Evolutionary conservation across 2,329 filamentous ascomycete genomes (phyloP).

Genomic region (Zasmidium angulare): DNA sequence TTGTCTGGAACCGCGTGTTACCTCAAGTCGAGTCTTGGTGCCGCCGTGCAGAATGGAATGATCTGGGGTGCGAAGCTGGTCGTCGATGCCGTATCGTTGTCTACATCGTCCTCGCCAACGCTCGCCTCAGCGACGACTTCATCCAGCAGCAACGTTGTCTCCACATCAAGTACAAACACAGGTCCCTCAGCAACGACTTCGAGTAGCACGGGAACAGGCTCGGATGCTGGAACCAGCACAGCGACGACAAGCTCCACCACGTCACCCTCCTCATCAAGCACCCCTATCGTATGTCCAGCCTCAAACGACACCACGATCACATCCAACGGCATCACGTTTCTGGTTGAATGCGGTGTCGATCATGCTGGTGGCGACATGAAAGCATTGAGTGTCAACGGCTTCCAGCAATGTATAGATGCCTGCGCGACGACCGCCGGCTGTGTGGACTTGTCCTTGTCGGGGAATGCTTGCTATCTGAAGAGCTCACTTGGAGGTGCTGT

Average conservation of each 20-base stretch:
- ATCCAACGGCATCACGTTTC: constrained; percentile 20
- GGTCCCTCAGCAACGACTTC: not conserved
- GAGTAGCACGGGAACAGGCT: too few relatives aligned
- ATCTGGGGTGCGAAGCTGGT: constrained; percentile 32
- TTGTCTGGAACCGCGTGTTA: constrained; percentile 32
- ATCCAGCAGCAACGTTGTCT: not conserved
- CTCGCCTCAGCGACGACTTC: constrained; percentile 18
- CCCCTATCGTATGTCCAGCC: constrained; percentile 20
- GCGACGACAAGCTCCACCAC: constrained; percentile 7
- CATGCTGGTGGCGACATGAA: constrained; percentile 32
- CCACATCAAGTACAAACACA: constrained; percentile 1
- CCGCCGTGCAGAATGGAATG: constrained; percentile 16
- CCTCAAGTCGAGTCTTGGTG: constrained; percentile 31
- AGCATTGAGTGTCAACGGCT: constrained; percentile 20
- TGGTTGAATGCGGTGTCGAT: constrained; percentile 33
- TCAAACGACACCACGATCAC: constrained; percentile 21
- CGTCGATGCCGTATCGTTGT: constrained; percentile 1
- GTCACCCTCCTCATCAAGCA: constrained; percentile 7
- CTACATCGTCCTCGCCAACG: constrained; percentile 10
- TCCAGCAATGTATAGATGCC: constrained; percentile 32
- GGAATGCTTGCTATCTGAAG: constrained; percentile 36
- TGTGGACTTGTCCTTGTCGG: constrained; percentile 34
- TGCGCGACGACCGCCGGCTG: constrained; percentile 33
- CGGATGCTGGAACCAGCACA: not conserved
- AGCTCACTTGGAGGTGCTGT: constrained; percentile 23